These are phyloP conservation scores for Eucalyptus erythrocorys DNA, from an alignment of 345 rosid species.

Conservation along the genomic window DNA sequence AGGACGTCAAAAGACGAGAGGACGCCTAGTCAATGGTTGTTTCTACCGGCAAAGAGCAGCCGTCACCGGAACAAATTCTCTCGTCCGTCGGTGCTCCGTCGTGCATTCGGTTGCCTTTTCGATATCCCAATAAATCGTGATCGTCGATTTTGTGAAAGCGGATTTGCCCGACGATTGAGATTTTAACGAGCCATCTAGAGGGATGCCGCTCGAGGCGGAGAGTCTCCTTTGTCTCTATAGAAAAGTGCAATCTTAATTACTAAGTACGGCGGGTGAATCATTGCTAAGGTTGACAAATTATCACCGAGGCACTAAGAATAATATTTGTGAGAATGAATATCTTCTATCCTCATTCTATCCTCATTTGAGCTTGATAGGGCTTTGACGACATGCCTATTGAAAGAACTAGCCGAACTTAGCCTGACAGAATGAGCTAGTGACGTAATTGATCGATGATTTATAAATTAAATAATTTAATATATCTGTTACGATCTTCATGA, in stretches of 20 bases:
- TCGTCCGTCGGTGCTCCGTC: background rate
- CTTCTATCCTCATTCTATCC: background rate
- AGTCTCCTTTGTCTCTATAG: background rate
- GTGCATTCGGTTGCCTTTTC: background rate
- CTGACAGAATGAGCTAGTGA: accelerated
- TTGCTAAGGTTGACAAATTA: accelerated
- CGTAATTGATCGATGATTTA: background rate
- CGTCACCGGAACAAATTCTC: background rate
- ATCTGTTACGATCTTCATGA: background rate
- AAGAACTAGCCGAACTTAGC: background rate
- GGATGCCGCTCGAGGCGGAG: background rate
- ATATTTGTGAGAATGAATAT: accelerated
- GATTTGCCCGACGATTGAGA: background rate
- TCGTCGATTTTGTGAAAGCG: background rate
- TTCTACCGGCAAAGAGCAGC: background rate
- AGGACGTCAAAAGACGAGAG: background rate
- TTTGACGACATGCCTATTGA: background rate
- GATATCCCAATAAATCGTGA: background rate
- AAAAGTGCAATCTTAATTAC: background rate
- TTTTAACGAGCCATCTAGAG: background rate
- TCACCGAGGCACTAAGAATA: background rate
- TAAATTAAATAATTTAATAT: background rate
- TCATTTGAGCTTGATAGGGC: background rate
- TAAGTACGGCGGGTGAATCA: background rate
- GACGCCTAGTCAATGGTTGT: background rate